Percentiles rank a stretch among this genome's conserved stretches.
phyloP scores from a whole-genome alignment of 2,329 filamentous ascomycete genomes.

The Rhynchosporium agropyri region DNA sequence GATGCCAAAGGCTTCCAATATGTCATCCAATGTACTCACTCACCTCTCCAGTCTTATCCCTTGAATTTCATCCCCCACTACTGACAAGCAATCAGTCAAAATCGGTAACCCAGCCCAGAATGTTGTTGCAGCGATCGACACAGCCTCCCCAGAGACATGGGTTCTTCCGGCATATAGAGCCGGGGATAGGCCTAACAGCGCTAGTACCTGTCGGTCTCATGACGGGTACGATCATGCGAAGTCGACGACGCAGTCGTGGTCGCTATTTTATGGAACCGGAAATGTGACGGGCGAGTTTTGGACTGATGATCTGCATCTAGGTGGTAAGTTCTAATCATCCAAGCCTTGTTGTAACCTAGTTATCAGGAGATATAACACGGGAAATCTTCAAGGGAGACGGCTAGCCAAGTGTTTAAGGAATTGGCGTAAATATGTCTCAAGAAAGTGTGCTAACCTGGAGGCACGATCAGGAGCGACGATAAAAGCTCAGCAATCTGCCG shows the following conservation, averaged over 20 bases:
- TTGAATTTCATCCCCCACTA: not conserved
- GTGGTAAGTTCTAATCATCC: conserved; percentile 4
- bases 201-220: conserved; percentile 9
- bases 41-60: not conserved
- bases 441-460: not conserved
- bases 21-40: conserved; percentile 17
- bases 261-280: conserved; percentile 18
- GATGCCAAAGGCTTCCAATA: conserved; percentile 15
- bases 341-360: not conserved
- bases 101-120: conserved; percentile 21
- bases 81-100: not conserved
- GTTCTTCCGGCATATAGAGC: conserved; percentile 14
- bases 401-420: not conserved
- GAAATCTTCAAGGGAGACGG: not conserved
- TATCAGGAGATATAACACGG: not conserved
- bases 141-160: conserved; percentile 21
- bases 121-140: conserved; percentile 17
- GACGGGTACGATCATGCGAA: not conserved
- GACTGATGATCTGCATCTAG: conserved; percentile 20
- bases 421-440: not conserved
- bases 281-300: conserved; percentile 14
- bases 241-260: conserved; percentile 16
- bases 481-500: conserved; percentile 20
- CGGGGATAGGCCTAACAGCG: not conserved
- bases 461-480: conserved; percentile 9